Percentiles rank a stretch among this genome's conserved stretches.
Conservation (phyloP, 2,329 filamentous ascomycete genomes). For the Hymenoscyphus fructigenus region DNA sequence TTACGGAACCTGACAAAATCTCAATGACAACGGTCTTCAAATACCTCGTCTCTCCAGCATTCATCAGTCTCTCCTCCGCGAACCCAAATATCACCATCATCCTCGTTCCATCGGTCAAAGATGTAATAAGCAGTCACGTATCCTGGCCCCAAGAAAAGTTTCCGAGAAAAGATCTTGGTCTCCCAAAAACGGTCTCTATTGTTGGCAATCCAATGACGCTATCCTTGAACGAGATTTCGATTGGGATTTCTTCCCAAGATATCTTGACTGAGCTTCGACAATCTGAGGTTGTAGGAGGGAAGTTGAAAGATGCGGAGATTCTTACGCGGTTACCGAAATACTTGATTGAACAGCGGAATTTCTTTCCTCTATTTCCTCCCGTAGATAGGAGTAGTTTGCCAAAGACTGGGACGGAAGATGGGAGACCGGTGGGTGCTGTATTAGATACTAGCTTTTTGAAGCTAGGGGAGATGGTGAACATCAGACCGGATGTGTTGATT, state of each 20-base stretch:
- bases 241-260: conserved; percentile 83
- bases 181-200: conserved; percentile 73
- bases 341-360: conserved; percentile 86
- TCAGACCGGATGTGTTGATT: conserved; percentile 80
- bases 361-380: conserved; percentile 85
- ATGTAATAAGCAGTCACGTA: conserved; percentile 78
- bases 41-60: conserved; percentile 70
- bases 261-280: conserved; percentile 76
- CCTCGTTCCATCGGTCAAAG: conserved; percentile 78
- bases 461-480: conserved; percentile 85
- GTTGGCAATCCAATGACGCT: conserved; percentile 90
- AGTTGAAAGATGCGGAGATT: conserved; percentile 44
- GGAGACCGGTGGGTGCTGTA: conserved; percentile 68
- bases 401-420: conserved; percentile 60
- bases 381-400: conserved; percentile 66
- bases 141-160: conserved; percentile 82
- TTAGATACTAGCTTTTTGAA: conserved; percentile 83
- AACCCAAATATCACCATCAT: conserved; percentile 81
- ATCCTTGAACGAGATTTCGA: conserved; percentile 79
- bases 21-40: conserved; percentile 84
- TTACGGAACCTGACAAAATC: conserved; percentile 71
- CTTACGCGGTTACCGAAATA: conserved; percentile 69
- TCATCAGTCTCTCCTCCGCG: conserved; percentile 67
- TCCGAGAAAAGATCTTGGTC: conserved; percentile 66
- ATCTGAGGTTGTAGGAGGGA: conserved; percentile 65